Conservation (phyloP, 805 yeast species). For the Candida taoyuanica region DNA sequence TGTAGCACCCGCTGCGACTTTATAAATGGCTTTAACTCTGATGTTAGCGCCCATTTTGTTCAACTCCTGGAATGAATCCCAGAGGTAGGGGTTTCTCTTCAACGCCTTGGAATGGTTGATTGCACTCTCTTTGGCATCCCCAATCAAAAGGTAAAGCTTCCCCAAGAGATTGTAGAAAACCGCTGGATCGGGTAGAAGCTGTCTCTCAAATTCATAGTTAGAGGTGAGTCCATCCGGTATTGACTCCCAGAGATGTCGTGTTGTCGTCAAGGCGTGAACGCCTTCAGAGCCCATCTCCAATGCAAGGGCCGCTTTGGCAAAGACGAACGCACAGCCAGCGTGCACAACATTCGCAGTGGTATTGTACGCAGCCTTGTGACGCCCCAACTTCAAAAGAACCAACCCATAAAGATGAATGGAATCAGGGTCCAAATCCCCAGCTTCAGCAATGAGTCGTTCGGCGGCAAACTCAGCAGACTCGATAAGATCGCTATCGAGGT, state of each 20-base stretch:
- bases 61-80: conserved; percentile 81
- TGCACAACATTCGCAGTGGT: conserved; percentile 45
- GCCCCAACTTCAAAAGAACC: conserved; percentile 53
- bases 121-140: conserved; percentile 61
- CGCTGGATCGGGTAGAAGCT: conserved; percentile 58
- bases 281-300: conserved; percentile 60
- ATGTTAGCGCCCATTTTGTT: conserved; percentile 69
- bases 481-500: conserved; percentile 63
- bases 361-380: conserved; percentile 60
- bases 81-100: conserved; percentile 70
- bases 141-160: conserved; percentile 52
- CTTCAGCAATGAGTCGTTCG: conserved; percentile 72
- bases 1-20: conserved; percentile 18
- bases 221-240: conserved; percentile 12
- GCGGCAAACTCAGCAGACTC: conserved; percentile 82
- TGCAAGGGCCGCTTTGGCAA: conserved; percentile 60
- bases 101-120: conserved; percentile 65
- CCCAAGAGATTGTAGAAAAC: conserved; percentile 68
- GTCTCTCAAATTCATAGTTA: conserved; percentile 36
- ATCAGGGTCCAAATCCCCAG: conserved; percentile 38
- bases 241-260: conserved; percentile 34
- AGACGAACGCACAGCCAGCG: conserved; percentile 72
- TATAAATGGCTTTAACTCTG: conserved; percentile 52
- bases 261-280: conserved; percentile 41
- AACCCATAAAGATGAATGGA: conserved; percentile 67